Conservation (phyloP, 371 early-diverging fungal species). For the Smittium mucronatum region DNA sequence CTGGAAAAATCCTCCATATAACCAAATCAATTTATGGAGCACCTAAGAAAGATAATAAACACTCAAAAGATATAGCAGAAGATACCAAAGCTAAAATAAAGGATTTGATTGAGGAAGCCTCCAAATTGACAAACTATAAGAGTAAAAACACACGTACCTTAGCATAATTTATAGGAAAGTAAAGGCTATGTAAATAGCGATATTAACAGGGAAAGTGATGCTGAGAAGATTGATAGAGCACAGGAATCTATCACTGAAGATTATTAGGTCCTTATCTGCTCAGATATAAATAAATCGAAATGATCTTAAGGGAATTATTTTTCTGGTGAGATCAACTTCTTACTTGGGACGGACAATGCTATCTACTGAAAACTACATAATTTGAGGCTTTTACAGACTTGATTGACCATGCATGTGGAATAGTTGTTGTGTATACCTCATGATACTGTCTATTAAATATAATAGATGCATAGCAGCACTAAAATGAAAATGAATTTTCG, state of each 20-base stretch:
- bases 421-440: neutral
- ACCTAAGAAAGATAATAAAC: slow-evolving; percentile 28
- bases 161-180: slow-evolving; percentile 11
- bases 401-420: neutral
- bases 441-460: neutral
- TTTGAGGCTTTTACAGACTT: neutral
- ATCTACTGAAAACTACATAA: neutral
- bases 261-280: neutral
- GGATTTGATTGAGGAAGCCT: neutral
- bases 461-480: too few relatives aligned
- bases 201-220: neutral
- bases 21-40: slow-evolving; percentile 28
- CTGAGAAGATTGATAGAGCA: neutral
- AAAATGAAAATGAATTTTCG: neutral
- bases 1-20: slow-evolving; percentile 19
- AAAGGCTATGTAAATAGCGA: slow-evolving; percentile 3
- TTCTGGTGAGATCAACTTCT: neutral
- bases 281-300: neutral
- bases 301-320: neutral
- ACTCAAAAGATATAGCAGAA: slow-evolving; percentile 8
- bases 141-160: neutral
- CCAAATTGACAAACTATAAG: neutral
- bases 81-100: neutral
- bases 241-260: neutral
- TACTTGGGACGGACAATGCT: neutral